Evolutionary conservation across 2,329 filamentous ascomycete species (phyloP).

Genomic region (Sporothrix curviconia): DNA sequence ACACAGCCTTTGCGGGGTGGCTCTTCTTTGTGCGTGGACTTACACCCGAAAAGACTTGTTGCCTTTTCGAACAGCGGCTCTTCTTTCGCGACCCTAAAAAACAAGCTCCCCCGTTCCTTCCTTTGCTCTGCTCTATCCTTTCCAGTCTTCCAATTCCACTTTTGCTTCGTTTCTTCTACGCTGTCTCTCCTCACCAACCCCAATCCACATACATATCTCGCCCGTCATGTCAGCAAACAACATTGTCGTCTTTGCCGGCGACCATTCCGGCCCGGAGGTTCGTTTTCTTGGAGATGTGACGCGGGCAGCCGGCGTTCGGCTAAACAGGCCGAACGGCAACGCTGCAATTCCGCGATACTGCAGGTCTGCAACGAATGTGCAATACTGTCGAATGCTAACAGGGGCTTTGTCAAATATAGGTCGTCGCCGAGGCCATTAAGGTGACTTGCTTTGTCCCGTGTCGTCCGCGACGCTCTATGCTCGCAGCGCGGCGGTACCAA

Average conservation of each 20-base stretch:
- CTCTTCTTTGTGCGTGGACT: background rate
- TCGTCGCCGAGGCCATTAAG: constrained; percentile 80
- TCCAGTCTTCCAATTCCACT: no score
- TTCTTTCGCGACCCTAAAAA: background rate
- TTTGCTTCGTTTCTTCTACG: background rate
- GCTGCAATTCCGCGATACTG: background rate
- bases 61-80: background rate
- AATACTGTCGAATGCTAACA: constrained; percentile 12
- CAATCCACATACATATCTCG: background rate
- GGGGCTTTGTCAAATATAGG: constrained; percentile 41
- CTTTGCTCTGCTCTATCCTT: no score
- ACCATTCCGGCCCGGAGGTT: constrained; percentile 83
- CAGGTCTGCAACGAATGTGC: background rate
- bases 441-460: no score
- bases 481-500: no score
- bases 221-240: constrained; percentile 61
- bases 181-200: background rate
- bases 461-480: no score
- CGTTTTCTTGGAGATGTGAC: constrained; percentile 24
- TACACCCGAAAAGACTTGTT: background rate
- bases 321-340: background rate
- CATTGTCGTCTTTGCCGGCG: constrained; percentile 74
- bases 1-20: constrained; percentile 4
- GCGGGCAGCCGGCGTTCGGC: background rate
- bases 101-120: background rate